phyloP scores from a whole-genome alignment of 495 filamentous ascomycete genomes.

The Neurospora sp. region DNA sequence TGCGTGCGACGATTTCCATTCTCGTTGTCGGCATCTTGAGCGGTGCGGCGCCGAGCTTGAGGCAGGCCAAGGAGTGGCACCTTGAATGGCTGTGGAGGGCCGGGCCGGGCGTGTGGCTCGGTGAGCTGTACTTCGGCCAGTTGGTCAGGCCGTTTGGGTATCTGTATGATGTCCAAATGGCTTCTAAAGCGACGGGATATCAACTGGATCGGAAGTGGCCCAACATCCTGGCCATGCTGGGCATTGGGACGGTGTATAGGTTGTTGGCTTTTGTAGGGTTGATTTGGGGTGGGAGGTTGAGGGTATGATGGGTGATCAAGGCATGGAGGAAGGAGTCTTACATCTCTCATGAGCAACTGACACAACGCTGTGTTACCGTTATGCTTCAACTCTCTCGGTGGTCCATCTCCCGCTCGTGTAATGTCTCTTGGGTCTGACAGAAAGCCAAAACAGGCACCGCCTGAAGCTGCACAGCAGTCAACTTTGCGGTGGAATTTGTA shows the following conservation, averaged over 20 bases:
- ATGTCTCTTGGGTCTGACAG: neutral
- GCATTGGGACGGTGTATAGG: conserved; percentile 30
- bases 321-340: neutral
- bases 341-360: neutral
- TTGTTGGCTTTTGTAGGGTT: conserved; percentile 33
- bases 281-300: conserved; percentile 9
- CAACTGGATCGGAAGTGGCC: conserved; percentile 24
- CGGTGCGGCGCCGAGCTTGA: conserved; percentile 40
- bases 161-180: conserved; percentile 34
- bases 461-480: neutral
- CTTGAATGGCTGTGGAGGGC: conserved; percentile 46
- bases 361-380: neutral
- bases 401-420: neutral
- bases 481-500: neutral
- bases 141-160: conserved; percentile 36
- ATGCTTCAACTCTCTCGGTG: neutral
- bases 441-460: neutral
- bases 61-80: conserved; percentile 39
- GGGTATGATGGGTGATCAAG: neutral
- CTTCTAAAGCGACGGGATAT: conserved; percentile 27
- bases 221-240: conserved; percentile 29
- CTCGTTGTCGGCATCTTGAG: conserved; percentile 40
- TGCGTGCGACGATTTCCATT: conserved; percentile 36
- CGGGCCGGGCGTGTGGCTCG: conserved; percentile 46
- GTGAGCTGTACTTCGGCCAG: conserved; percentile 43